phyloP scores from a whole-genome alignment of 2,329 filamentous ascomycete genomes.

The Diaporthe humulicola region DNA sequence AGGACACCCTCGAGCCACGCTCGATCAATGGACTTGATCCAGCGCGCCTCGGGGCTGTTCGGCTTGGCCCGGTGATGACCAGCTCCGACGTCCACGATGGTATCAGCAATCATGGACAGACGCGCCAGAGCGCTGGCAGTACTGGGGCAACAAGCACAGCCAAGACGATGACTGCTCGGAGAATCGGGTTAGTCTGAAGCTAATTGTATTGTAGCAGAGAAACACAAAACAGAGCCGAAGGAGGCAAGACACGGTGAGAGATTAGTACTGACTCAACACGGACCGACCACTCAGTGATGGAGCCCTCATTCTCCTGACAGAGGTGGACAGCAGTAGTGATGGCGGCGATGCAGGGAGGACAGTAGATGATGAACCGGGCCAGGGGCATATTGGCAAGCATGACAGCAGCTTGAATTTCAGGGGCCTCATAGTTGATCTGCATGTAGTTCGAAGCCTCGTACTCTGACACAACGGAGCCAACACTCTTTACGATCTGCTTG shows the following conservation, averaged over 20 bases:
- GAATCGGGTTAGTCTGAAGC: background rate
- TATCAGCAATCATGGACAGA: conserved; percentile 32
- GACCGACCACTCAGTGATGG: conserved; percentile 13
- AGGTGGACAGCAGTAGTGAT: conserved; percentile 31
- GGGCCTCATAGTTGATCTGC: background rate
- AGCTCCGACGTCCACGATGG: conserved; percentile 18
- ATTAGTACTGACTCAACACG: conserved; percentile 31
- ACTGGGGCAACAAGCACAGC: conserved; percentile 12
- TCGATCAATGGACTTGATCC: conserved; percentile 29
- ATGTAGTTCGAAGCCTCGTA: background rate
- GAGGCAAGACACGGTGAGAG: background rate
- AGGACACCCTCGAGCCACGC: conserved; percentile 24
- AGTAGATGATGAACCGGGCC: conserved; percentile 12
- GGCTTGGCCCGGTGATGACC: conserved; percentile 28
- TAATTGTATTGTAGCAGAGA: background rate
- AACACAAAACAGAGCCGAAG: background rate
- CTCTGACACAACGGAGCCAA: background rate
- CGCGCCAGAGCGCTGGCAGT: background rate
- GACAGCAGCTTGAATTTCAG: background rate
- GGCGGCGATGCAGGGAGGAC: conserved; percentile 29
- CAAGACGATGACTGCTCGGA: conserved; percentile 15
- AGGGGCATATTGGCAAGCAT: background rate
- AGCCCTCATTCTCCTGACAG: background rate
- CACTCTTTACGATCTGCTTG: background rate
- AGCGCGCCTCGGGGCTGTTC: background rate